Evolutionary conservation across 1,284 basidiomycete genomes (phyloP).

Genomic region (Baeospora myosura): DNA sequence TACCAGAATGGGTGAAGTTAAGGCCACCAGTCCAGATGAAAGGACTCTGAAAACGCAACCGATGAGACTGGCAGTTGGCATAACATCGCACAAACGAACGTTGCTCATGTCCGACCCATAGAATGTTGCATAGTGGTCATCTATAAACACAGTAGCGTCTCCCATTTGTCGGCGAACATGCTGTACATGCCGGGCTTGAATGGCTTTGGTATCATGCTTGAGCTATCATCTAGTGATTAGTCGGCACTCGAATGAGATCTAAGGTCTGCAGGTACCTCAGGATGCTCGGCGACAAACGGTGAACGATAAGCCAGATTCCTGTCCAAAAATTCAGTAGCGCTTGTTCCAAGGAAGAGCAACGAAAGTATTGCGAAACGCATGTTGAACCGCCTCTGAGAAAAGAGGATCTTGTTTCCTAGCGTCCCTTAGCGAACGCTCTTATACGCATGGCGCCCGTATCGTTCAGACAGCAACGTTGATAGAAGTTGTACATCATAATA

Average conservation of each 20-base stretch:
- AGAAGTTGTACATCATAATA: too few relatives aligned
- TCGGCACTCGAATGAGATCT: neutral
- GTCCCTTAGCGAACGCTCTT: too few relatives aligned
- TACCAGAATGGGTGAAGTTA: conserved; percentile 50
- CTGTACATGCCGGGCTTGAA: conserved; percentile 32
- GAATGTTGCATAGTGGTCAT: conserved; percentile 49
- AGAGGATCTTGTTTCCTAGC: too few relatives aligned
- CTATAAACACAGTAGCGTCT: conserved; percentile 33
- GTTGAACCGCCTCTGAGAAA: too few relatives aligned
- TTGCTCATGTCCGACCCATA: conserved; percentile 47
- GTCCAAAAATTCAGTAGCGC: conserved; percentile 30
- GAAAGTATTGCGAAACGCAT: neutral
- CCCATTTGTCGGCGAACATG: conserved; percentile 32
- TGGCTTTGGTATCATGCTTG: conserved; percentile 29
- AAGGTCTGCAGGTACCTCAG: conserved; percentile 25
- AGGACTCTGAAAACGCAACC: conserved; percentile 28
- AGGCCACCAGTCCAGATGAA: conserved; percentile 48
- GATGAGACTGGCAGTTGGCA: neutral
- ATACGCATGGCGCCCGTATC: too few relatives aligned
- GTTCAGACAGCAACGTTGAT: too few relatives aligned
- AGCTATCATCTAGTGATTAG: conserved; percentile 25
- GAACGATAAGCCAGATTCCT: conserved; percentile 42
- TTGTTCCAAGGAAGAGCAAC: conserved; percentile 12
- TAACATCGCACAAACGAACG: conserved; percentile 22
- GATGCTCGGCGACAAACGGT: conserved; percentile 33